phyloP scores from a whole-genome alignment of 352 stramenopile genomes.

The Thalassiosira mediterranea region DNA sequence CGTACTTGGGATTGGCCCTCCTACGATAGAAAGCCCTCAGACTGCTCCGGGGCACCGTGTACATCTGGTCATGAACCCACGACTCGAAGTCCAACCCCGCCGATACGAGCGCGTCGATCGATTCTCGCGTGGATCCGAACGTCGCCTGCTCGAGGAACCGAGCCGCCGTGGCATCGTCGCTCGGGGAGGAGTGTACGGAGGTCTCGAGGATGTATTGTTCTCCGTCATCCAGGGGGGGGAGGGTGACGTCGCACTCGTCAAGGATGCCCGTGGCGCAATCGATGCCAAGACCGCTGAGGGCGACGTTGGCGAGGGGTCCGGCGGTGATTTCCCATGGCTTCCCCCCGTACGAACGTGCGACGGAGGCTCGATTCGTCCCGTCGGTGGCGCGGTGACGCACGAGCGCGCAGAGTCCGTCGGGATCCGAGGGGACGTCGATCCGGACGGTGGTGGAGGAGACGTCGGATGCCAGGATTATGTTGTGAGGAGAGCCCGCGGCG shows the following conservation, averaged over 20 bases:
- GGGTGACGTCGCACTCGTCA: constrained; percentile 6
- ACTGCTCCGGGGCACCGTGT: constrained; percentile 3
- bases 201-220: constrained; percentile 13
- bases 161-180: constrained; percentile 20
- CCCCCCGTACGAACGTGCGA: constrained; percentile 50
- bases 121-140: constrained; percentile 42
- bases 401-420: not conserved
- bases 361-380: constrained; percentile 1
- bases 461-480: not conserved
- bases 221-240: constrained; percentile 1
- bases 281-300: not conserved
- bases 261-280: not conserved
- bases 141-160: constrained; percentile 60
- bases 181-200: not conserved
- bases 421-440: not conserved
- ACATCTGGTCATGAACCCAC: constrained; percentile 18
- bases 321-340: constrained; percentile 39
- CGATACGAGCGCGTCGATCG: constrained; percentile 10
- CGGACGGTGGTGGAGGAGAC: not conserved
- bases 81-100: constrained; percentile 1
- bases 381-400: not conserved
- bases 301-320: constrained; percentile 4
- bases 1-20: constrained; percentile 17
- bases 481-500: not conserved
- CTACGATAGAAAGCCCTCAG: constrained; percentile 14